phyloP scores from a whole-genome alignment of 2,329 filamentous ascomycete species.

The Helminthosporium solani region DNA sequence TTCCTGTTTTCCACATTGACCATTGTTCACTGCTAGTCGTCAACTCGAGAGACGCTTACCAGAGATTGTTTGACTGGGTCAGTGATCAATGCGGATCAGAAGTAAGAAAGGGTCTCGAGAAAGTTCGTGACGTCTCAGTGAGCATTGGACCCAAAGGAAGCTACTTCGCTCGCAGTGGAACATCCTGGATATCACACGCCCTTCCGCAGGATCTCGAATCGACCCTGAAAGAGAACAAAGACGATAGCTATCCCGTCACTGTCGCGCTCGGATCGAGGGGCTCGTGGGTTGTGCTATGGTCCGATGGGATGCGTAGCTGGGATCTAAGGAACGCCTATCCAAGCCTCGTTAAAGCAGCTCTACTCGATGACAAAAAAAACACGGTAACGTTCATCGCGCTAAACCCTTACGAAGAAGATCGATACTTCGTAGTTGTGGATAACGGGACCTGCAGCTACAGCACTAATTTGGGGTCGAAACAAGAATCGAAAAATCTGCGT shows the following conservation, averaged over 20 bases:
- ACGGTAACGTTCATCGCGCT: constrained; percentile 7
- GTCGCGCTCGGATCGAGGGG: constrained; percentile 8
- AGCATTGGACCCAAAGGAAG: constrained; percentile 14
- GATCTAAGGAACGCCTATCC: constrained; percentile 7
- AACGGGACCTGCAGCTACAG: constrained; percentile 4
- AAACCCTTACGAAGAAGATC: too few species aligned
- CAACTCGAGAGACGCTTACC: constrained; percentile 5
- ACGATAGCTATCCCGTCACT: not conserved
- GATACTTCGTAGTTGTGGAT: too few species aligned
- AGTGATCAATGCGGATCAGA: constrained; percentile 5
- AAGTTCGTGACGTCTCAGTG: constrained; percentile 4
- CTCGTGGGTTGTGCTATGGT: constrained; percentile 9
- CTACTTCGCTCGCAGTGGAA: constrained; percentile 11
- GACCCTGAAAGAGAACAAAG: constrained; percentile 3
- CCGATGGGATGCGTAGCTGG: constrained; percentile 5
- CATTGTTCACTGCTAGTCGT: constrained; percentile 1
- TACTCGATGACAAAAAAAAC: not conserved
- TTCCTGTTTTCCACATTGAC: too few species aligned
- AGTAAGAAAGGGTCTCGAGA: not conserved
- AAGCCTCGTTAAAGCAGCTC: not conserved
- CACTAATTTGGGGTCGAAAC: not conserved
- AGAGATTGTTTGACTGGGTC: constrained; percentile 15
- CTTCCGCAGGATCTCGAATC: constrained; percentile 7
- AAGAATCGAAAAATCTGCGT: constrained; percentile 1
- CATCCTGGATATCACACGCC: constrained; percentile 3